Evolutionary conservation across 2,329 filamentous ascomycete genomes (phyloP).

Genomic region (Oidium heveae): DNA sequence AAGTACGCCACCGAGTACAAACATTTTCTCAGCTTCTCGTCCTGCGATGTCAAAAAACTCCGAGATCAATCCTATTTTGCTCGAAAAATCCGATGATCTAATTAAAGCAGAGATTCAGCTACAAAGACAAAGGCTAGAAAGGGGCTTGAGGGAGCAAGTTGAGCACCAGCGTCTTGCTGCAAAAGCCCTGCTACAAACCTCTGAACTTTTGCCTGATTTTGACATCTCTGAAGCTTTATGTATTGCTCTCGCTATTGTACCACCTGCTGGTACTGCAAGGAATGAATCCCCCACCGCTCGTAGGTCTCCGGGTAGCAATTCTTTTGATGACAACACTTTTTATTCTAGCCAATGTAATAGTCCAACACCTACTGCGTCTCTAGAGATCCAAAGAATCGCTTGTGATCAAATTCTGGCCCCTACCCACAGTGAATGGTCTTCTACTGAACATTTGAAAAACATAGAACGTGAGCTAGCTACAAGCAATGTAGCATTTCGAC

Average conservation of each 20-base stretch:
- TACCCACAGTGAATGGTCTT: background rate
- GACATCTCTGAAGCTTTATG: constrained; percentile 48
- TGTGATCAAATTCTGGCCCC: constrained; percentile 6
- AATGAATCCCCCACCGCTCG: constrained; percentile 27
- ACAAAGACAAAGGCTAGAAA: constrained; percentile 61
- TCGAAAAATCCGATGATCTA: constrained; percentile 67
- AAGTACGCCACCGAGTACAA: constrained; percentile 8
- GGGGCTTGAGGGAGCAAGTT: constrained; percentile 48
- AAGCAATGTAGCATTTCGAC: background rate
- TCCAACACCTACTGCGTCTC: constrained; percentile 25
- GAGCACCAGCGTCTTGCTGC: constrained; percentile 30
- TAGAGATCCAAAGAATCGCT: constrained; percentile 8
- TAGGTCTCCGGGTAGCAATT: constrained; percentile 47
- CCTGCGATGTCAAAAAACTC: constrained; percentile 23
- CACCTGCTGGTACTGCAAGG: constrained; percentile 31
- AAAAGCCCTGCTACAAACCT: constrained; percentile 18
- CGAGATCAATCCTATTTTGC: constrained; percentile 57
- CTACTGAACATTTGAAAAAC: background rate
- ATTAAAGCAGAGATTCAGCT: constrained; percentile 60
- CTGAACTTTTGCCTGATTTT: constrained; percentile 34
- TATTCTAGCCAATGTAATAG: constrained; percentile 90
- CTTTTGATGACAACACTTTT: constrained; percentile 80
- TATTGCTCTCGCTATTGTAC: constrained; percentile 44
- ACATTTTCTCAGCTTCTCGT: constrained; percentile 14
- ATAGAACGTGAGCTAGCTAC: background rate